phyloP scores from a whole-genome alignment of 257 asterid species.

The Solanum boliviense region DNA sequence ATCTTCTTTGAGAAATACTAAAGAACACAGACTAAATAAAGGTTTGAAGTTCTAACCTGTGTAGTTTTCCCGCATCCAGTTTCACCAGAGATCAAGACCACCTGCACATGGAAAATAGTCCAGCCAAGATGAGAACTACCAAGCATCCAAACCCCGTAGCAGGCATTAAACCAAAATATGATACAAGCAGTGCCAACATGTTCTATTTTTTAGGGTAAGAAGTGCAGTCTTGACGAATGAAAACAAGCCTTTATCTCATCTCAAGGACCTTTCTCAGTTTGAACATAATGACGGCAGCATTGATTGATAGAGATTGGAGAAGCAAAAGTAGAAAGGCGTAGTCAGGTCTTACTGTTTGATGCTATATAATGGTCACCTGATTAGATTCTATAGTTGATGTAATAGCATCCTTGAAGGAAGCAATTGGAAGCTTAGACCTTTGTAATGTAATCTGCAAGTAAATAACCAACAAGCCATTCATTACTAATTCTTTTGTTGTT shows the following conservation, averaged over 20 bases:
- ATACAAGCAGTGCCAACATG: background rate
- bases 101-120: slow-evolving; percentile 34
- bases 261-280: background rate
- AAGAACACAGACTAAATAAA: background rate
- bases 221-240: background rate
- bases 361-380: slow-evolving; percentile 45
- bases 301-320: background rate
- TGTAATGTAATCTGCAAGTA: slow-evolving; percentile 45
- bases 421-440: slow-evolving; percentile 85
- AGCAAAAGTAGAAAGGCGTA: background rate
- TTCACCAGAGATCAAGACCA: slow-evolving; percentile 89
- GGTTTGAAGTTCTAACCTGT: slow-evolving; percentile 39
- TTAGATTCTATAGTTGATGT: slow-evolving; percentile 52
- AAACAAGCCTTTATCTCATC: background rate
- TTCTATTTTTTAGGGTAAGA: background rate
- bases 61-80: slow-evolving; percentile 98
- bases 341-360: background rate
- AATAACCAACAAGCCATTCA: background rate
- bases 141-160: background rate
- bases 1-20: background rate
- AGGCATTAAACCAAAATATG: background rate
- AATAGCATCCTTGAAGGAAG: slow-evolving; percentile 63
- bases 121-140: background rate
- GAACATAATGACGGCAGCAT: background rate
- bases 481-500: background rate